Evolutionary conservation across 2,329 filamentous ascomycete genomes (phyloP), one percentile per base, ranked within the genome.

Genomic region (Pyrenochaeta sp.): DNA sequence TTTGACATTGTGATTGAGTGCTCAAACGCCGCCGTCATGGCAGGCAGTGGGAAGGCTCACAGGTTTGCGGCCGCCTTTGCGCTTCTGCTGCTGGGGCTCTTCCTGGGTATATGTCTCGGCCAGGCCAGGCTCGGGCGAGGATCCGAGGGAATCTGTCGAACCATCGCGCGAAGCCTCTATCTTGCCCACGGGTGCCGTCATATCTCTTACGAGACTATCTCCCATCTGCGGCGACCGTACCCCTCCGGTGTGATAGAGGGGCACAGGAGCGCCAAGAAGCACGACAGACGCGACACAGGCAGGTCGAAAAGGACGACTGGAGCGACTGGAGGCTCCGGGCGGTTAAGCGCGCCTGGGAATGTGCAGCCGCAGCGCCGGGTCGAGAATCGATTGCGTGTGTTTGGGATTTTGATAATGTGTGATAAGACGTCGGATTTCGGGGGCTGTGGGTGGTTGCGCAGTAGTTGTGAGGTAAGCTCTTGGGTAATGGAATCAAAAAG

Each of bases 61-160:
- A 73, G 95, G 95, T 82, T 98, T 99, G 73, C 95, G 89, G 58
- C 95, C 95, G 72, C 95, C 95, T 82, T 99, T 99, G 73, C 95
- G 88, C 83, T 99, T 99, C 74, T 93, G 92, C 72, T 79, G 79
- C 59, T 77, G 75, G 54, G 77, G 77, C 63, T 79, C 75, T 60
- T 78, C 69, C 62, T 77, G 73, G 66, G 75, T 71, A 68, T 79
- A 79, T 54, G 73, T 67, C 54, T 72, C 73, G 17, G 61, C 64
- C 51, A 68, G 69, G 50, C 80, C 79, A 52, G 73, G 76, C 68
- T 82, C 80, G 37, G 80, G 80, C 45, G 79, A 79, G 48, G 79
- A 81, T 61, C 76, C 78, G 67, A 79, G 76, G 47, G 79, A 81
- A 66, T 76, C 79, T 49, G 79, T 78, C 54, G 79, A 81, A 55